Conservation (phyloP, 2,329 filamentous ascomycete species). For the Claviceps humidiphila region DNA sequence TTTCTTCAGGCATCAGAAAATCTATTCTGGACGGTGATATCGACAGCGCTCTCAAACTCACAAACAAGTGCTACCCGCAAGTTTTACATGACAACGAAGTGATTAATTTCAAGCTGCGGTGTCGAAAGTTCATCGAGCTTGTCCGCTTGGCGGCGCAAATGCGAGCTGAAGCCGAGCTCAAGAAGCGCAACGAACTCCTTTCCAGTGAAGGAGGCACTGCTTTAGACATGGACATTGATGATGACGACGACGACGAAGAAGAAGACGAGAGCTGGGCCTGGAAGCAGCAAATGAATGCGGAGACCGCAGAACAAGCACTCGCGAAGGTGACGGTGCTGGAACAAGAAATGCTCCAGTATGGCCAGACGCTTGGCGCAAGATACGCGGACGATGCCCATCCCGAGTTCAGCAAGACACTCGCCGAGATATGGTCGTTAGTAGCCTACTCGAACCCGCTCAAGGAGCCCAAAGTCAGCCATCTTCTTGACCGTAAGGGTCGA, state of each 20-base stretch:
- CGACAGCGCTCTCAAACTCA: constrained; percentile 75
- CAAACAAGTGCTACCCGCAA: constrained; percentile 61
- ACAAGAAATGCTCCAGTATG: constrained; percentile 62
- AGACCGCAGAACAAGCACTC: constrained; percentile 18
- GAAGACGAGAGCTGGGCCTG: constrained; percentile 25
- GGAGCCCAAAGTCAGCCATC: constrained; percentile 58
- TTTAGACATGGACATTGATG: constrained; percentile 44
- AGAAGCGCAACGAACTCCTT: constrained; percentile 29
- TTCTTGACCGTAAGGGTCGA: constrained; percentile 64
- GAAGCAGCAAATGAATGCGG: constrained; percentile 41
- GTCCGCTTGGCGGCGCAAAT: constrained; percentile 62
- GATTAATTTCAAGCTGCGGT: constrained; percentile 77
- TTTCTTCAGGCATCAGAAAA: constrained; percentile 57
- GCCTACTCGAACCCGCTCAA: constrained; percentile 73
- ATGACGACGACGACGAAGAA: constrained; percentile 29
- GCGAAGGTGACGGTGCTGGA: constrained; percentile 38
- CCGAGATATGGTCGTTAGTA: constrained; percentile 77
- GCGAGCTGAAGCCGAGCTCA: constrained; percentile 32
- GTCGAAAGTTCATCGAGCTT: constrained; percentile 92
- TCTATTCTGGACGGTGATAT: constrained; percentile 88
- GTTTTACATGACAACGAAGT: constrained; percentile 71
- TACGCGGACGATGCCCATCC: constrained; percentile 58
- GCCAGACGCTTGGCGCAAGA: constrained; percentile 62
- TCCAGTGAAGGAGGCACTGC: constrained; percentile 19
- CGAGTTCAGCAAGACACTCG: constrained; percentile 59